Evolutionary conservation across 148 eudicot species (phyloP).

Genomic region (Vaccinium darrowii): DNA sequence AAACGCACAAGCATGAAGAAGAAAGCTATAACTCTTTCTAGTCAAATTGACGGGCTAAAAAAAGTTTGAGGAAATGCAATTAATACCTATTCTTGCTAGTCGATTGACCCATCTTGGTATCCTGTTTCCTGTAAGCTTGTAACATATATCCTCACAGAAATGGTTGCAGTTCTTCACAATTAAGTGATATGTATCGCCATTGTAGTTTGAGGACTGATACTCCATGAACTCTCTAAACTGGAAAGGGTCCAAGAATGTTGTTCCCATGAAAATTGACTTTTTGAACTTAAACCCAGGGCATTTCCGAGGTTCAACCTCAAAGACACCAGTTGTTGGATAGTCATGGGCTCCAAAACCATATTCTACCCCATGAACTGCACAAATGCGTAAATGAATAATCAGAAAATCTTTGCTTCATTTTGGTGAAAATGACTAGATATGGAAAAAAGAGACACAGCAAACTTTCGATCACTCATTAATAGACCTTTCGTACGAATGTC

Average conservation of each 20-base stretch:
- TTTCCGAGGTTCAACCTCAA: constrained; percentile 87
- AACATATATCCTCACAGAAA: constrained; percentile 72
- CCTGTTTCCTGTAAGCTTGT: constrained; percentile 67
- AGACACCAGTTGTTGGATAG: constrained; percentile 75
- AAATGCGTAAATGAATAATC: background rate
- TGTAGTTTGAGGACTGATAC: constrained; percentile 55
- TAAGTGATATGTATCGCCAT: constrained; percentile 75
- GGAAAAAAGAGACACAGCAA: background rate
- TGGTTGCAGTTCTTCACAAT: constrained; percentile 84
- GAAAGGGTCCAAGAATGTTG: constrained; percentile 48
- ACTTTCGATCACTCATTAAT: background rate
- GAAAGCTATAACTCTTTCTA: background rate
- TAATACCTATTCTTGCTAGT: constrained; percentile 76
- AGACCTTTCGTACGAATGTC: background rate
- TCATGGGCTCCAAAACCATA: constrained; percentile 95
- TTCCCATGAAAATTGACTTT: constrained; percentile 75
- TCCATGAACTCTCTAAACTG: constrained; percentile 76
- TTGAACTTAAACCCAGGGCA: constrained; percentile 90
- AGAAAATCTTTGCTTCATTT: background rate
- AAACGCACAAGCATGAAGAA: background rate
- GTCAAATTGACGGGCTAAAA: background rate
- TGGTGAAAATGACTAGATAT: background rate
- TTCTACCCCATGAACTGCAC: constrained; percentile 76
- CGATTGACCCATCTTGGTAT: constrained; percentile 95
- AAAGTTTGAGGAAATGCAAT: background rate